These are phyloP conservation scores for Kwoniella europaea DNA, from an alignment of 768 basidiomycete species.

Conservation along the genomic window DNA sequence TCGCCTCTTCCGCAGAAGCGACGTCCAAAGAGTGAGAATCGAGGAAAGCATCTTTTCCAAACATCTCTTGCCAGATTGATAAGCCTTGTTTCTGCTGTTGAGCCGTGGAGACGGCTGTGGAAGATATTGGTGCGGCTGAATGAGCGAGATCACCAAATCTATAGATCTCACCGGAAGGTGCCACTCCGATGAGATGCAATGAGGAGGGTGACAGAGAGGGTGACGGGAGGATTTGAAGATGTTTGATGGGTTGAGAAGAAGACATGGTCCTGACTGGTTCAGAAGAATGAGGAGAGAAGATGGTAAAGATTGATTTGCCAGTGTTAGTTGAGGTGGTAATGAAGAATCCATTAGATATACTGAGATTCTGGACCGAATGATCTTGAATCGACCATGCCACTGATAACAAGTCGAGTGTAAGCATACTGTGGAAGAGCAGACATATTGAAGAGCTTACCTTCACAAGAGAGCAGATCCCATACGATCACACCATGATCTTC, in stretches of 20 bases:
- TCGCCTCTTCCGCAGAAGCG: slow-evolving; percentile 21
- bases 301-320: slow-evolving; percentile 1
- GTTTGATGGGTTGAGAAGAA: slow-evolving; percentile 2
- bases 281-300: slow-evolving; percentile 21
- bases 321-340: background rate
- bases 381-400: slow-evolving; percentile 20
- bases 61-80: slow-evolving; percentile 88
- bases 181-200: slow-evolving; percentile 42
- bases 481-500: slow-evolving; percentile 43
- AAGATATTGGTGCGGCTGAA: slow-evolving; percentile 56
- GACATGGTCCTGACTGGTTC: slow-evolving; percentile 16
- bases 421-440: background rate
- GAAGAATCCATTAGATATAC: slow-evolving; percentile 13
- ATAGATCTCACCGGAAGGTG: slow-evolving; percentile 53
- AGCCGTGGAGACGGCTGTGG: slow-evolving; percentile 59
- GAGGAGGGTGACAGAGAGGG: slow-evolving; percentile 12
- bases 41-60: slow-evolving; percentile 75
- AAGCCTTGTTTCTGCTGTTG: slow-evolving; percentile 58
- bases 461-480: slow-evolving; percentile 59
- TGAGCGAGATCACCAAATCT: slow-evolving; percentile 48
- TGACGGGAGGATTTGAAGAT: slow-evolving; percentile 14
- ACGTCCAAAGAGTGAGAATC: slow-evolving; percentile 20
- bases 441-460: slow-evolving; percentile 42
- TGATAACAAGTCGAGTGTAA: slow-evolving; percentile 8
- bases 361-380: slow-evolving; percentile 1